phyloP scores from a whole-genome alignment of 306 rosid species.

The Vigna mungo region DNA sequence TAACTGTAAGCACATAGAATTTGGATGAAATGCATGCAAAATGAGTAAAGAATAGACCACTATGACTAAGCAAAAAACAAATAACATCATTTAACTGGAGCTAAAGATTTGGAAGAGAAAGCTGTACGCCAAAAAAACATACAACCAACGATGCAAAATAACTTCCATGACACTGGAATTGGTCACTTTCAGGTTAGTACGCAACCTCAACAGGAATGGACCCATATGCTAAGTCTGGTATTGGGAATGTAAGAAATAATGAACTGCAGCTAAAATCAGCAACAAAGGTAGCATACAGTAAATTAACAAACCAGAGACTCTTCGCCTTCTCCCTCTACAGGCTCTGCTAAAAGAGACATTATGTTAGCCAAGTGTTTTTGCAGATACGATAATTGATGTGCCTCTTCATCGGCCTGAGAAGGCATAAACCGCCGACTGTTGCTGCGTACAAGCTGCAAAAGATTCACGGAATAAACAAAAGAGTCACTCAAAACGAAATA shows the following conservation, averaged over 20 bases:
- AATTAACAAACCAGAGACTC: constrained; percentile 80
- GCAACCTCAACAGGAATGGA: constrained; percentile 13
- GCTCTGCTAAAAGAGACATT: constrained; percentile 82
- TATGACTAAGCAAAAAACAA: constrained; percentile 13
- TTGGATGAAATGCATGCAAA: constrained; percentile 20
- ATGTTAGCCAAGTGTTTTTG: constrained; percentile 86
- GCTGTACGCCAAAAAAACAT: background rate
- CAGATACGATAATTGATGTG: constrained; percentile 87
- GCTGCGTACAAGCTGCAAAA: constrained; percentile 94
- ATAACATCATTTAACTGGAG: background rate
- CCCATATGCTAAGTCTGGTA: constrained; percentile 14
- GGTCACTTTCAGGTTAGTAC: background rate
- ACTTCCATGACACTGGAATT: background rate
- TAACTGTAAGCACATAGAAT: constrained; percentile 22
- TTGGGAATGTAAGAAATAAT: constrained; percentile 2
- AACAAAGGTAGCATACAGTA: constrained; percentile 28
- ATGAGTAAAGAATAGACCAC: constrained; percentile 7
- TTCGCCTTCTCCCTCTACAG: constrained; percentile 79
- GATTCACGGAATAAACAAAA: constrained; percentile 24
- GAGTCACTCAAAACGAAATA: constrained; percentile 19
- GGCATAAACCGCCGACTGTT: constrained; percentile 85
- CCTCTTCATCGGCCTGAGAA: constrained; percentile 92
- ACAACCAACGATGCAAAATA: background rate
- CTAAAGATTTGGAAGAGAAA: background rate
- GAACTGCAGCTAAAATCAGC: constrained; percentile 24